These are phyloP conservation scores for Trichophyton equinum DNA, from an alignment of 2,329 filamentous ascomycete species.

Conservation along the genomic window DNA sequence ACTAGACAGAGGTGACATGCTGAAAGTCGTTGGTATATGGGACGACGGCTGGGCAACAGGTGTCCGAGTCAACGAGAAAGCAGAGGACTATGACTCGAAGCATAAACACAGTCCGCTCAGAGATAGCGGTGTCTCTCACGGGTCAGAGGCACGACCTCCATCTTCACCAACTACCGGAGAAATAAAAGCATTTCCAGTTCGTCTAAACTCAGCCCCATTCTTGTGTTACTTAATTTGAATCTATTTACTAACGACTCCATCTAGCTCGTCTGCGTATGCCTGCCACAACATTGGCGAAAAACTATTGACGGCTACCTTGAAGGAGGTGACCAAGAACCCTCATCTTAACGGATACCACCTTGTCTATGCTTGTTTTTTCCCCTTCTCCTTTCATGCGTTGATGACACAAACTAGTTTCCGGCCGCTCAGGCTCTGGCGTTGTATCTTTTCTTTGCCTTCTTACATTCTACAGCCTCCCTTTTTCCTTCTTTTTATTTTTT, in stretches of 20 bases:
- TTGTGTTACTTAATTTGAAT: not conserved
- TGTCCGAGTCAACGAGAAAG: constrained; percentile 64
- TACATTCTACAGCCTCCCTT: not conserved
- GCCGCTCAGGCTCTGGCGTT: constrained; percentile 3
- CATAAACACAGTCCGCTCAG: constrained; percentile 54
- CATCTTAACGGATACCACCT: constrained; percentile 15
- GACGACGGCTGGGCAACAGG: constrained; percentile 98
- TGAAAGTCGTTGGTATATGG: constrained; percentile 97
- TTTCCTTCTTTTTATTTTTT: not conserved
- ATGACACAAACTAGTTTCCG: not conserved
- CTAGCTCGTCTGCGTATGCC: constrained; percentile 75
- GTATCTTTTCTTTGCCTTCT: not conserved
- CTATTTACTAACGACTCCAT: not conserved
- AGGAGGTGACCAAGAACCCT: not conserved
- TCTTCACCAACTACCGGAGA: constrained; percentile 61
- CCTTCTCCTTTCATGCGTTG: constrained; percentile 1
- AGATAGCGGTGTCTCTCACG: constrained; percentile 86
- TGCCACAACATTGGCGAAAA: constrained; percentile 91
- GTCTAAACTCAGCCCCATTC: constrained; percentile 6
- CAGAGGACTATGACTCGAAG: constrained; percentile 76
- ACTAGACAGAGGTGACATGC: constrained; percentile 89
- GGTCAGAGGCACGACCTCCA: constrained; percentile 47
- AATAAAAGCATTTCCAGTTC: constrained; percentile 82
- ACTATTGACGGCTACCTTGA: constrained; percentile 73
- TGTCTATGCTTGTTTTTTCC: not conserved